Base-by-base conservation (phyloP, 805 yeast species). In the Metschnikowia continentalis region DNA sequence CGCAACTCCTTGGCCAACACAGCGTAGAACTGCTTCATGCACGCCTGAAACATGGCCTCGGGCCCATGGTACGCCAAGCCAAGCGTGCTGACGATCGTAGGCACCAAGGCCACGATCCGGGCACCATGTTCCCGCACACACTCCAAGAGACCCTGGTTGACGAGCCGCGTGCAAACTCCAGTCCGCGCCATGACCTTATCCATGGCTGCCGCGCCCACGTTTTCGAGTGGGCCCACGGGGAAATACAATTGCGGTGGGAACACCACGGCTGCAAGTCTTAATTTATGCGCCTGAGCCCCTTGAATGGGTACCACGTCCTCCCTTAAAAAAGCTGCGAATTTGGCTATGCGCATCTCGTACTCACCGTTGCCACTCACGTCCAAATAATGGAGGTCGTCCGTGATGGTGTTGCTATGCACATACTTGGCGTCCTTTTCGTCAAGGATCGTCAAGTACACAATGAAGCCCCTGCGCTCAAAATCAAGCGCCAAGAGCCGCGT, bases 401-500 rank as follows among this genome's bases (percentile, higher is more conserved):
- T 81, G 42, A 83, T 77, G 51, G 86, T 88, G 53, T 71, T 78
- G 35, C 71, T 60, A 53, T 77, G 79, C 44, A 82, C 71, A 48
- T 77, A 76, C 56, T 68, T 71, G 41, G 73, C 63, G 54, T 84
- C 89, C 54, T 74, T 76, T 30, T 83, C 88, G 52, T 77, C 80
- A n/a, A 79, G 64, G n/a, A 83, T 80, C 0, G 95, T 83, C 55
- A 89, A 75, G 63, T 85, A 89, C 3, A 90, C 90, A 32, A 90
- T 84, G 62, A 86, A 88, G 1, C 96, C 96, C 48, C 96, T 72
- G 42, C 78, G 77, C 55, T 88, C 90, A 55, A 89, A 75, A 63
- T 89, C 96, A 50, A 79, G 75, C 1, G 90, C 88, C 32, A 89
- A 69, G 47, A 83, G 74, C 51, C 88, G 75, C 0, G 89, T 82